Conservation (phyloP, 164 flowering plant species). For the Magnolia sinica region DNA sequence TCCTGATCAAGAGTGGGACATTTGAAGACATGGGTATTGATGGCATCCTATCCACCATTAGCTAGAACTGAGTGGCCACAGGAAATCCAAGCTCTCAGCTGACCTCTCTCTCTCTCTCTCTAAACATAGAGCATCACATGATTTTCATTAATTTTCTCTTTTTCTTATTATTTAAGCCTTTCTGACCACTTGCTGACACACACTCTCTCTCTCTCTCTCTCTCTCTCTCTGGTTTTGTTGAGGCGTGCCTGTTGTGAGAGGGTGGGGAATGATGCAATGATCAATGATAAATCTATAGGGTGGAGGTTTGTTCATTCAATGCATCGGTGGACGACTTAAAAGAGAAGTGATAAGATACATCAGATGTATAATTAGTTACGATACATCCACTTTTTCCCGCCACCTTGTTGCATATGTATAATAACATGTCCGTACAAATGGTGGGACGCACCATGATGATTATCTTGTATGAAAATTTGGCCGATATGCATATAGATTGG, state of each 20-base stretch:
- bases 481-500: too few relatives aligned
- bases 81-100: neutral
- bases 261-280: neutral
- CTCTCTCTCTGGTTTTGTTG: neutral
- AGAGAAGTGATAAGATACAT: neutral
- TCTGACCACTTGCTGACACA: neutral
- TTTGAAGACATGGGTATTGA: conserved; percentile 26
- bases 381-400: neutral
- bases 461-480: too few relatives aligned
- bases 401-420: neutral
- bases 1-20: conserved; percentile 16
- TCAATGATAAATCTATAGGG: neutral
- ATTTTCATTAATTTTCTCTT: neutral
- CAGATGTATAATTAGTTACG: neutral
- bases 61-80: neutral
- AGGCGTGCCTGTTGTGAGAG: neutral
- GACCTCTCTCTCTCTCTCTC: neutral
- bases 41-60: neutral
- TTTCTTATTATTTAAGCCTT: too few relatives aligned
- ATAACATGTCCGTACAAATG: neutral
- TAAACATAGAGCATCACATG: neutral
- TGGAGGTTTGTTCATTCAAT: neutral
- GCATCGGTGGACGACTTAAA: neutral
- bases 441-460: neutral
- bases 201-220: neutral